Base-by-base conservation (phyloP, 768 basidiomycete genomes). In the Trametes cingulata region DNA sequence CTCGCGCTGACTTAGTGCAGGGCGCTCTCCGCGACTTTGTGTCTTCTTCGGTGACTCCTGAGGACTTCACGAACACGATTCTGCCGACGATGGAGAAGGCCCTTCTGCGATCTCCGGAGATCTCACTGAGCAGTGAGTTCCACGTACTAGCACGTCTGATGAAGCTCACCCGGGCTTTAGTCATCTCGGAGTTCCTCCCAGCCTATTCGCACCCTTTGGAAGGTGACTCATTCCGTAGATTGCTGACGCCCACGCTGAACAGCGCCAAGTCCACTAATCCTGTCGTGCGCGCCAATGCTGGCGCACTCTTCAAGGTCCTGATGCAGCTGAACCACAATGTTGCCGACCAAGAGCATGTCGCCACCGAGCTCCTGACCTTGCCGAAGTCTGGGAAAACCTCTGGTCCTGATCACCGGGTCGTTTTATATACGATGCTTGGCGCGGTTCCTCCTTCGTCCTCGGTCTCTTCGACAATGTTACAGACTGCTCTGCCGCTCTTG, bases 321-420 rank as follows among this genome's bases (percentile, higher is more conserved):
- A 64, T 74, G 9, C 64, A 69, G 14, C 71, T 74, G 27, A 70
- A 75, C 10, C 67, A 72, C 3, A 67, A 75, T 8, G 62, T 77
- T 13, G 74, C 76, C 5, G 76, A 81, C 22, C 66, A 78, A 10
- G 75, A 78, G 6, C 61, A 77, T 1, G 80, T 85, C 12, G 80
- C 86, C 2, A 77, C 77, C 9, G 93, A 96, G 62, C 72, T 94
- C 5, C 75, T 94, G 10, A 75, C 77, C n/a, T 78, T 93, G 0
- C 90, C 93, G 1, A 87, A 88, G 66, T 73, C 86, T 0, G 90
- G 93, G 20, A 99, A 97, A 77, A 91, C 94, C 0, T 76, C 87
- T 0, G 93, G 93, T 1, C 82, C 90, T 2, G 96, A 96, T 56
- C 94, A 98, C 70, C 86, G 95, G 17, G 72, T 86, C 5, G 78